Evolutionary conservation across 2,329 filamentous ascomycete species (phyloP), one percentile per base, ranked within the genome.

Genomic region (Fusarium lateritium): DNA sequence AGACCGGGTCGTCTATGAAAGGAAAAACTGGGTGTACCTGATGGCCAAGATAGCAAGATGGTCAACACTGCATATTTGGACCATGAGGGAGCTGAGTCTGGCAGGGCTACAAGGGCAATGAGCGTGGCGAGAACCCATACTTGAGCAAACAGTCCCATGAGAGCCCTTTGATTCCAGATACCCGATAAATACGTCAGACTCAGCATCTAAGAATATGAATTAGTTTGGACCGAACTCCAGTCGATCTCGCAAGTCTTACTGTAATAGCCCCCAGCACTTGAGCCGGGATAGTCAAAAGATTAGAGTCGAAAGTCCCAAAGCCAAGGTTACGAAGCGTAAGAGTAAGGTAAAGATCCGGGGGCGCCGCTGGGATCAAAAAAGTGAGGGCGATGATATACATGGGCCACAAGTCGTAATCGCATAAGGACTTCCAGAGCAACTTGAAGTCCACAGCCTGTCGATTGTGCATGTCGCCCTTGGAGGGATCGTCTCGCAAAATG

Each of bases 91-190:
- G 74, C 65, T 7, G 62, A 47, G 2, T 54, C 65, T 9, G 69
- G 66, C 1, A 76, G 73, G 21, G 79, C 71, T 0, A 73, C 61
- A 13, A 77, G 70, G 8, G 76, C 77, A n/a, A 89, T 78, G 4
- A 92, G 72, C 63, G 87, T 87, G 0, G 89, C 88, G 5, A 91
- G 77, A 4, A 84, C 80, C 89, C 89, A 92, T 9, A 91, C 67
- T 57, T 89, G 85, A 2, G 74, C 69, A 53, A 79, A 72, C 7
- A 73, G 50, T 31, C 74, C 76, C 36, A 77, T 67, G 6, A 77
- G 43, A 1, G 83, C 80, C 31, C 89, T 82, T 65, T 86, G 78
- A 78, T 85, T 71, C 75, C 85, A 73, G 77, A 36, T 15, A 3
- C 14, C 17, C 17, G 34, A 36, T 36, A 36, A 17, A 36, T 36